phyloP scores from a whole-genome alignment of 2,329 filamentous ascomycete genomes.

The Hypoxylon sp. region DNA sequence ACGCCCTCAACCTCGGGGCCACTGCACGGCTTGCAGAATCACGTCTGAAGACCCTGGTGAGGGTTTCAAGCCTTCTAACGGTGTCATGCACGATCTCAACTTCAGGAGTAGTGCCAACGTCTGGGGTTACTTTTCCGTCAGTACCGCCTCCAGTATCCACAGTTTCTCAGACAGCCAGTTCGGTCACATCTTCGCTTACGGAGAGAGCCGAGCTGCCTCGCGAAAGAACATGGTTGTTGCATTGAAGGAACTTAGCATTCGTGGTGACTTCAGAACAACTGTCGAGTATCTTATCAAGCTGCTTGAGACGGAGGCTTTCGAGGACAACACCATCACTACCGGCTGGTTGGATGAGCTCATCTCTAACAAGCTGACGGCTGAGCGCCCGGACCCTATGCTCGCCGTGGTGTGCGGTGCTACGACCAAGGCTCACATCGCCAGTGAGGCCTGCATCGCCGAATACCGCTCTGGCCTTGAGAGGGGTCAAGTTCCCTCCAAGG shows the following conservation, averaged over 20 bases:
- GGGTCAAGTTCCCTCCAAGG: constrained; percentile 96
- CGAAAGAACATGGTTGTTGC: constrained; percentile 99
- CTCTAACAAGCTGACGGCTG: constrained; percentile 94
- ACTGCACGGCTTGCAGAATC: constrained; percentile 98
- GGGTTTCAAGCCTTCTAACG: constrained; percentile 98
- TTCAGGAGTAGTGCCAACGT: constrained; percentile 99
- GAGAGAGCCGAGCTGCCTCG: constrained; percentile 94
- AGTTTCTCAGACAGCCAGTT: constrained; percentile 99
- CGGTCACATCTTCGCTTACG: constrained; percentile 98
- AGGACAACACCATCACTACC: constrained; percentile 98
- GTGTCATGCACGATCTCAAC: constrained; percentile 98
- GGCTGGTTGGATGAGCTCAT: constrained; percentile 99
- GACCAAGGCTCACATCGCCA: constrained; percentile 94
- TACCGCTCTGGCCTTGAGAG: constrained; percentile 92
- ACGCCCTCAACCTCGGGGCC: constrained; percentile 90
- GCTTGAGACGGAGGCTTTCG: constrained; percentile 96
- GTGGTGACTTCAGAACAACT: constrained; percentile 97
- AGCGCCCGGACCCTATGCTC: constrained; percentile 90
- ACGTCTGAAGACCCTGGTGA: constrained; percentile 98
- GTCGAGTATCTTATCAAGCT: constrained; percentile 99
- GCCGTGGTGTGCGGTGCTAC: constrained; percentile 96
- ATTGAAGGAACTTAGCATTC: constrained; percentile 98
- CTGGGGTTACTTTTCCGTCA: constrained; percentile 99
- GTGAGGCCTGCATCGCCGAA: constrained; percentile 85
- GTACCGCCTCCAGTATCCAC: constrained; percentile 95